These are phyloP conservation scores for Saturnispora hagleri DNA, from an alignment of 805 yeast species.

Conservation along the genomic window DNA sequence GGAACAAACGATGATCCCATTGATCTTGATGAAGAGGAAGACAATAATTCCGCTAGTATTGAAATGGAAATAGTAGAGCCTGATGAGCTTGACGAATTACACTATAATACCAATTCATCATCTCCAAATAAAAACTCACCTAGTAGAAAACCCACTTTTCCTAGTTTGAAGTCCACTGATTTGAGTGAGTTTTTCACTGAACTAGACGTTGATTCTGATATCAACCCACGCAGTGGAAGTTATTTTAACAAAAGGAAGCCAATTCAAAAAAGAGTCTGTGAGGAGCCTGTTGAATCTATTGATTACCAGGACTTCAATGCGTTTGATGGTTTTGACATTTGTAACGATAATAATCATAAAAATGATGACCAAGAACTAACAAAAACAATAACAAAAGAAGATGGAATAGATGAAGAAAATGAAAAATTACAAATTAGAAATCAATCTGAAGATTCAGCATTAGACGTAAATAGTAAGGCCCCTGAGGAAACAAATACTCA, in stretches of 20 bases:
- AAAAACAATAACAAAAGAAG: neutral
- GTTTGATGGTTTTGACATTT: neutral
- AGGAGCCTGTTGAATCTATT: neutral
- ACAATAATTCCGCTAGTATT: neutral
- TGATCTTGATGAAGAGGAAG: neutral
- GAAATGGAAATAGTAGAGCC: conserved; percentile 17
- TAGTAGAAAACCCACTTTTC: neutral
- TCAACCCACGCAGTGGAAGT: conserved; percentile 5
- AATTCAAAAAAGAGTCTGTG: neutral
- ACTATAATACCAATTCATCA: conserved; percentile 1
- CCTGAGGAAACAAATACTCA: too few species aligned
- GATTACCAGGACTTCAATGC: conserved; percentile 8
- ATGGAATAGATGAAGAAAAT: neutral
- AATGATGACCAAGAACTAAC: neutral
- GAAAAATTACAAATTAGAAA: neutral
- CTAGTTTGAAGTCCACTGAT: conserved; percentile 12
- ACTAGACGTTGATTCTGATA: conserved; percentile 18
- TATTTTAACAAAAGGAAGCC: conserved; percentile 8
- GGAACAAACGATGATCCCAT: conserved; percentile 6
- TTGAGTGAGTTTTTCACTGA: conserved; percentile 13
- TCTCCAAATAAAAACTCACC: conserved; percentile 4
- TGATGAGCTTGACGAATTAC: conserved; percentile 20
- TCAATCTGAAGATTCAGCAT: neutral
- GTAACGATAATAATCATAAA: neutral
- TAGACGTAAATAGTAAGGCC: too few species aligned